Evolutionary conservation across 257 asterid species (phyloP), one percentile per base, ranked within the genome.

Genomic region (Scutellaria minor): DNA sequence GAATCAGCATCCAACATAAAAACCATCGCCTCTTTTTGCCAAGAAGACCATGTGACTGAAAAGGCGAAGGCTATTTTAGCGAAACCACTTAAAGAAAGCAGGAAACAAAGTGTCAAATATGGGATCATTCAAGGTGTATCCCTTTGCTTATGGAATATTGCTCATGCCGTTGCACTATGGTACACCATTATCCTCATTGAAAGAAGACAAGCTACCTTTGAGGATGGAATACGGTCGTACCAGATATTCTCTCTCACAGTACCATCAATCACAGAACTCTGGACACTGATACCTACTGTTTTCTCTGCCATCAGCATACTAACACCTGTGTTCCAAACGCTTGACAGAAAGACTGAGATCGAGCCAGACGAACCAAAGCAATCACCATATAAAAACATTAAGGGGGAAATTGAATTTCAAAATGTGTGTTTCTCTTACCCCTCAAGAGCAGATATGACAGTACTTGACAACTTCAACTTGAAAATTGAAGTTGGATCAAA

Each of bases 111-210:
- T 65, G 58, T 83, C 66, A 91, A 87, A 78, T 89, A 73, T 31
- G 92, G 93, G 70, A 82, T 87, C 82, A 87, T 89, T 58, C 96
- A 83, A 84, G 98, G 94, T 15, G 82, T 79, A 20, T 85, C 96
- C 61, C 91, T 88, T 76, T 91, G 91, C 77, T 80, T 89, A 68
- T 89, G 95, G 94, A 87, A 89, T 76, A 86, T 89, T 66, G 95
- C 96, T 55, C 91, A 89, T 79, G 96, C 91, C 9, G 90, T 89
- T 60, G 96, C 96, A 60, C 70, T 92, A 65, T 89, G 96, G 92
- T 92, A 89, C 62, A 89, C 93, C 15, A 77, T 90, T 18, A 27
- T 86, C 59, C 86, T 92, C 44, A 85, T 89, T 1, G 77, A 85
- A 46, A 85, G 88, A 80, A 42, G 82, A 12, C 96, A 85, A 78